Evolutionary conservation across 108 stramenopile species (phyloP).

Genomic region (Pinguiococcus pyrenoidosus): DNA sequence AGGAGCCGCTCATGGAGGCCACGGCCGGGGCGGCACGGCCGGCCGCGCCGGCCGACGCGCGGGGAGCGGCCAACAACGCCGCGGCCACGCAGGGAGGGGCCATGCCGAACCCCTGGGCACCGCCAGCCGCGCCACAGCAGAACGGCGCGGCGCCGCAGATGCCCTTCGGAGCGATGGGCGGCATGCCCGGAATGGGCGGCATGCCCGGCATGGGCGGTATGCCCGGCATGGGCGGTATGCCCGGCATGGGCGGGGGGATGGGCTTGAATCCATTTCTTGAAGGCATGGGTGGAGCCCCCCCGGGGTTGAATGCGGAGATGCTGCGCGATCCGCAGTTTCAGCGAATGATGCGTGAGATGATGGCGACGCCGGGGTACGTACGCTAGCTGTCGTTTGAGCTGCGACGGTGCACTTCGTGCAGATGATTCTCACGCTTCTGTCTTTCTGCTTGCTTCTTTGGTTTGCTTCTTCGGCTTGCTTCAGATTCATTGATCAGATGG

Average conservation of each 20-base stretch:
- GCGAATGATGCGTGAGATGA: slow-evolving; percentile 54
- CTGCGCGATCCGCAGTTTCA: neutral
- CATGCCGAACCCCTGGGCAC: slow-evolving; percentile 89
- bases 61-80: slow-evolving; percentile 3
- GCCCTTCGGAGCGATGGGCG: neutral
- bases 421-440: neutral
- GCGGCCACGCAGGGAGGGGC: slow-evolving; percentile 54
- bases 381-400: neutral
- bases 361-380: slow-evolving; percentile 39
- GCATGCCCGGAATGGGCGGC: slow-evolving; percentile 17
- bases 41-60: neutral
- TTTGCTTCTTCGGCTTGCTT: neutral
- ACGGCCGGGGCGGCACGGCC: slow-evolving; percentile 9
- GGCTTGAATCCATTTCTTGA: neutral
- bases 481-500: slow-evolving; percentile 30
- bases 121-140: neutral
- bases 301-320: neutral
- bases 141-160: slow-evolving; percentile 34
- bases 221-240: slow-evolving; percentile 7
- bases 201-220: slow-evolving; percentile 32
- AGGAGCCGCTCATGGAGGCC: slow-evolving; percentile 89
- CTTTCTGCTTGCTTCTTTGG: neutral
- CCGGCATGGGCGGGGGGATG: slow-evolving; percentile 5
- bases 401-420: neutral
- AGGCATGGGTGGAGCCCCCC: neutral